Percentiles rank a stretch among this genome's conserved stretches.
Evolutionary conservation across 345 rosid species (phyloP).

Genomic region (Eucalyptus decipiens): DNA sequence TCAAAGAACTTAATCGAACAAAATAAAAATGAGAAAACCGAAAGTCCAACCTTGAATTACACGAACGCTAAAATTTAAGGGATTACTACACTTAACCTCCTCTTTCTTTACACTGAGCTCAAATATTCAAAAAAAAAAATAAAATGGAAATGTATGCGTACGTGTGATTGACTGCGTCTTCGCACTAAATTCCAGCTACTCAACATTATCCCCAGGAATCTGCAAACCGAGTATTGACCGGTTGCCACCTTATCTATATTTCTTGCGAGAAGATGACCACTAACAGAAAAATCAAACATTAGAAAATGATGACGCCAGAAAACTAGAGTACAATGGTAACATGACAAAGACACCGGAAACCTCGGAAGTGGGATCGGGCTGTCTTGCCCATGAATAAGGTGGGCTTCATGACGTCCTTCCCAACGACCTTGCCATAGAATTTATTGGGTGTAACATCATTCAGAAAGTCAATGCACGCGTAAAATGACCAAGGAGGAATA

Average conservation of each 20-base stretch:
- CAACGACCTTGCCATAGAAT: neutral
- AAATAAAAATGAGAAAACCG: neutral
- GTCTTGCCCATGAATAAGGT: neutral
- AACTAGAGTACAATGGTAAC: too few species aligned
- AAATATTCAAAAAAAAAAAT: too few species aligned
- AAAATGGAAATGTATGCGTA: neutral
- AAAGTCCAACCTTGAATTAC: neutral
- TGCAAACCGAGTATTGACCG: neutral
- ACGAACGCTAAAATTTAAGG: neutral
- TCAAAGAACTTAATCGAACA: neutral
- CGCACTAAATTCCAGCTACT: neutral
- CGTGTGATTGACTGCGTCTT: neutral
- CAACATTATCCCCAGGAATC: neutral
- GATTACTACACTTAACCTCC: too few species aligned
- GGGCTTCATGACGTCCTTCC: neutral
- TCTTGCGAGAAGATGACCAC: neutral
- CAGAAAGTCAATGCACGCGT: neutral
- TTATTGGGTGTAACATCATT: neutral
- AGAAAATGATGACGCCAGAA: neutral
- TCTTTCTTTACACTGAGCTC: too few species aligned
- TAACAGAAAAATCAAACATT: neutral
- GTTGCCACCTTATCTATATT: neutral
- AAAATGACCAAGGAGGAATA: neutral
- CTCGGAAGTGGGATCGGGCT: too few species aligned
- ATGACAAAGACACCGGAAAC: too few species aligned